Evolutionary conservation across 805 yeast species (phyloP), one percentile per base, ranked within the genome.

Genomic region (Lachancea nothofagi): DNA sequence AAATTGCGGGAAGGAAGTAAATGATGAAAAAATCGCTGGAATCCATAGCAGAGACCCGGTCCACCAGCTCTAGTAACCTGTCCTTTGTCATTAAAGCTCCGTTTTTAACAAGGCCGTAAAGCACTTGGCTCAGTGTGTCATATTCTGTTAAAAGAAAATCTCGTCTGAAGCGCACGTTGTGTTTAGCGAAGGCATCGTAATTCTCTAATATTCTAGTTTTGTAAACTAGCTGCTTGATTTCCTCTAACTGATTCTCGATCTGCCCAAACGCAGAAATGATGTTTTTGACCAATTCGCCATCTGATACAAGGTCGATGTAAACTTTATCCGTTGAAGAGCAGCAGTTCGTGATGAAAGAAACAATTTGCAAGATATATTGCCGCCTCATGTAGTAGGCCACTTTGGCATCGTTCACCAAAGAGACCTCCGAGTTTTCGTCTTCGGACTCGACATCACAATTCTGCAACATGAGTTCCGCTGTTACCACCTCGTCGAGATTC

Each of bases 401-500:
- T 43, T 78, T 73, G 1, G 93, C 95, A 15, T 74, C 67, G 48
- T 82, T 88, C 6, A 70, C 46, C 22, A 75, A 56, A 2, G 69
- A 63, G 10, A 55, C 50, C 45, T 46, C 57, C 55, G 27, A 53
- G 17, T 36, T 36, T 13, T 28, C 42, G 23, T 31, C 31, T 8
- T 24, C 43, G 1, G 61, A 56, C 19, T 52, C 43, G 27, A 66
- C 43, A 30, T 57, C 66, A 17, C 43, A 33, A 17, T 37, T 27
- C 2, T 74, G 65, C 8, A 63, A 64, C 50, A 89, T 67, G 20
- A 85, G 55, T 53, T 87, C 84, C 1, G 94, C 93, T 1, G 85
- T 74, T 2, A 74, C 67, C 21, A 83, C 38, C 57, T 90, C 97
- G 59, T 90, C 95, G 37, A 90, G 65, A 36, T 83, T 69, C 38